Evolutionary conservation across 2,329 filamentous ascomycete species (phyloP), one percentile per base, ranked within the genome.

Genomic region (Calonectria pseudoreteaudii): DNA sequence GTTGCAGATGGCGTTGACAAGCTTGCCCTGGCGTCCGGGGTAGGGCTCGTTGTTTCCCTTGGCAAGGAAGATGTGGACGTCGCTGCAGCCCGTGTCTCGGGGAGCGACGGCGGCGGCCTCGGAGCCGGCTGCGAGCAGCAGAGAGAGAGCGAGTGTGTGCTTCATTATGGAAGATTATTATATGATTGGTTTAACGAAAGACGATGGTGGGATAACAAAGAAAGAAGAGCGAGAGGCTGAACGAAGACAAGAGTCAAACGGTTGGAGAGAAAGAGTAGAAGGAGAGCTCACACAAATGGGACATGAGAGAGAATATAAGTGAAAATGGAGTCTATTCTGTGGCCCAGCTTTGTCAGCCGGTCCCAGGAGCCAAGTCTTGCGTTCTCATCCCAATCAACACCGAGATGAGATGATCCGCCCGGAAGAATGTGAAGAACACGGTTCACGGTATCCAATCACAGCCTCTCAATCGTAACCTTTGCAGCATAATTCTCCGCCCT

Each of bases 21-120:
- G 77, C 62, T 77, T 78, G 58, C 78, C 77, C 74, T 82, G 80
- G 1, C 79, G 79, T 11, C 82, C 82, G 11, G 81, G 81, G 60
- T 82, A 82, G 11, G 81, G 81, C 72, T 83, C 80, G 31, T 80
- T 81, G 73, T 80, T 81, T 34, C 80, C 81, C 7, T 75, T 74
- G 10, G 79, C 79, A 44, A 83, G 76, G 70, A 82, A 82, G 62
- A 83, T 53, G 75, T 82, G 81, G 1, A 83, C 79, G n/a, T 79
- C 74, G 20, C 77, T 75, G 76, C 81, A 83, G 18, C 74, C 41
- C 4, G 69, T 60, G 53, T 71, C 74, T 49, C 72, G 72, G 16
- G 38, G 8, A 8, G 47, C 11, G 31, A 73, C 23, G 28, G 34
- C n/a, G 14, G 50, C 41, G 66, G 62, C 66, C 44, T 68, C 31